Base-by-base conservation (phyloP, 2,329 filamentous ascomycete genomes). In the Zymoseptoria brevis region DNA sequence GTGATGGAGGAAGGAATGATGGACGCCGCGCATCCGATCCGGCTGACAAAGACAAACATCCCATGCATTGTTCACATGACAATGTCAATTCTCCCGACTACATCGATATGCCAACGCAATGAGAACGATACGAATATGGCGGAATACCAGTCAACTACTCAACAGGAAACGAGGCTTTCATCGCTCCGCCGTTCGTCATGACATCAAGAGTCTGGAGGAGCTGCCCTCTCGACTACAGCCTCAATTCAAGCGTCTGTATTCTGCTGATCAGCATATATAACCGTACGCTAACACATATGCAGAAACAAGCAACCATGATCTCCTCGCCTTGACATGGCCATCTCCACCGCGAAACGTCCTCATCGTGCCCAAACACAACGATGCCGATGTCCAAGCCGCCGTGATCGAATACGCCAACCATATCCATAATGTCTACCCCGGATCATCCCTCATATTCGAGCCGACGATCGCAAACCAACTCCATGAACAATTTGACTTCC, bases 401-500 rank as follows among this genome's bases (percentile, higher is more conserved):
- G 72, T 86, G 45, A 69, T 84, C 60, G 82, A 85, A 67, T 85
- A 85, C 68, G 78, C 79, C 50, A 78, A 79, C 70, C 88, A 97
- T 74, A 83, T 96, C 60, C 83, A 86, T 66, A 80, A 79, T 62
- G 89, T 90, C 60, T 96, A 97, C 73, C 87, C 90, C 0, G 83
- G 83, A 56, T 83, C 92, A 63, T 88, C 90, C 68, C 80, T 97
- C 54, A 83, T 97, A 9, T 86, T 97, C 66, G 94, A 97, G 74
- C 85, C 83, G 2, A 80, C 85, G 54, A 84, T 91, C 16, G 91
- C 93, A 2, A 72, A 81, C 5, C 81, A 86, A 60, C 77, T 96
- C 30, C 89, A 95, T 72, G 78, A 84, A 3, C 77, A 78, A 1
- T 79, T 97, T 4, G 74, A 84, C 3, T 91, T 91, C 64, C 88